Evolutionary conservation across 805 yeast species (phyloP).

Genomic region (Starmera pachycereana): DNA sequence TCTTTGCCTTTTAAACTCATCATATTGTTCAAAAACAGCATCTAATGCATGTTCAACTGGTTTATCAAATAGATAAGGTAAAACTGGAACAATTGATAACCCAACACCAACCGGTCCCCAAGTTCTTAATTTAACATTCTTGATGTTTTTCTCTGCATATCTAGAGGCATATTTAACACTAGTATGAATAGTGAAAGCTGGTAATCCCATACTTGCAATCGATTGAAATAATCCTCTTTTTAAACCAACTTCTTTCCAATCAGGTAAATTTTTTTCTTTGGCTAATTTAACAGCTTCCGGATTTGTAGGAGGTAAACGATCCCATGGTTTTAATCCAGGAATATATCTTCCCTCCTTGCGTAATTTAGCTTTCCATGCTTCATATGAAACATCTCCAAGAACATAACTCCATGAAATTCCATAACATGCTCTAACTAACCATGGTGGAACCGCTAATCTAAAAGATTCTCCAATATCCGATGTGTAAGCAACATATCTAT

Average conservation of each 20-base stretch:
- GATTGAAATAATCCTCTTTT: constrained; percentile 76
- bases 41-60: constrained; percentile 70
- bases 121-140: constrained; percentile 36
- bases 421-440: constrained; percentile 53
- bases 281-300: constrained; percentile 24
- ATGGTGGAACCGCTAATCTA: constrained; percentile 70
- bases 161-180: constrained; percentile 60
- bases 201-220: constrained; percentile 78
- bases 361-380: constrained; percentile 62
- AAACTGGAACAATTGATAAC: constrained; percentile 61
- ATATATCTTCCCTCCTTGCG: constrained; percentile 53
- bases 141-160: constrained; percentile 44
- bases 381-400: constrained; percentile 63
- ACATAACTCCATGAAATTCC: constrained; percentile 71
- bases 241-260: constrained; percentile 55
- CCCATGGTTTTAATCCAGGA: constrained; percentile 64
- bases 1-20: constrained; percentile 1
- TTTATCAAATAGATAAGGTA: constrained; percentile 74
- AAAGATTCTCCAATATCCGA: constrained; percentile 83
- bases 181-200: constrained; percentile 77
- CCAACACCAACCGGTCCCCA: constrained; percentile 80
- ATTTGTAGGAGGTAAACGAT: constrained; percentile 32
- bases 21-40: constrained; percentile 34
- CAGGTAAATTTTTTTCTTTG: constrained; percentile 36
- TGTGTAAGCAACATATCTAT: constrained; percentile 77